phyloP scores from a whole-genome alignment of 2,329 filamentous ascomycete genomes.

The Byssoonygena ceratinophila region DNA sequence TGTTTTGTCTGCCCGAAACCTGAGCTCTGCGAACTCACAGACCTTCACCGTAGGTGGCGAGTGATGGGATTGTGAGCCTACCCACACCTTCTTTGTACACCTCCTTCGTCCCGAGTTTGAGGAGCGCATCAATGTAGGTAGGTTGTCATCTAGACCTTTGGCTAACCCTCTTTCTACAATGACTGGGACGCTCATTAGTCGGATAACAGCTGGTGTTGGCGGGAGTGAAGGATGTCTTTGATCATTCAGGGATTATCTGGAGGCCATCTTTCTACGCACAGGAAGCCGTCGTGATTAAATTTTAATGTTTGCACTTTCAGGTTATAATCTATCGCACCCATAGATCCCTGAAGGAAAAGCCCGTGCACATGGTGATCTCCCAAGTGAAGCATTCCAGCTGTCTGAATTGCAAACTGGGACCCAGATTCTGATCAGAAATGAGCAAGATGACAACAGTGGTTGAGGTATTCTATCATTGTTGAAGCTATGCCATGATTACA shows the following conservation, averaged over 20 bases:
- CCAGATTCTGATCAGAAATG: background rate
- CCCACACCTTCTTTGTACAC: background rate
- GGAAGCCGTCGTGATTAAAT: no score
- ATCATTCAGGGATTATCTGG: background rate
- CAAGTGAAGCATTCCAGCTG: no score
- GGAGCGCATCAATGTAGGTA: background rate
- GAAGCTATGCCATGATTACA: background rate
- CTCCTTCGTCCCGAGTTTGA: background rate
- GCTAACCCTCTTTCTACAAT: background rate
- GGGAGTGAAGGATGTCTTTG: background rate
- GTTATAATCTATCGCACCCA: no score
- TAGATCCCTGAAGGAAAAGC: background rate
- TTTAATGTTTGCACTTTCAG: no score
- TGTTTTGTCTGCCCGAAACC: no score
- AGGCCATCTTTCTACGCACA: no score
- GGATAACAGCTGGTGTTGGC: background rate
- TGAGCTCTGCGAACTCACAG: no score
- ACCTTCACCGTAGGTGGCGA: no score
- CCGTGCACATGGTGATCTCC: no score
- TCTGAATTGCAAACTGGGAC: no score
- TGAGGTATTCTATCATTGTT: no score
- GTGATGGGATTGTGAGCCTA: background rate
- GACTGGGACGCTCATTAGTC: background rate
- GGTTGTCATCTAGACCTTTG: background rate
- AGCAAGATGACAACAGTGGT: no score